phyloP scores from a whole-genome alignment of 352 stramenopile species.

The Phytophthora boehmeriae region DNA sequence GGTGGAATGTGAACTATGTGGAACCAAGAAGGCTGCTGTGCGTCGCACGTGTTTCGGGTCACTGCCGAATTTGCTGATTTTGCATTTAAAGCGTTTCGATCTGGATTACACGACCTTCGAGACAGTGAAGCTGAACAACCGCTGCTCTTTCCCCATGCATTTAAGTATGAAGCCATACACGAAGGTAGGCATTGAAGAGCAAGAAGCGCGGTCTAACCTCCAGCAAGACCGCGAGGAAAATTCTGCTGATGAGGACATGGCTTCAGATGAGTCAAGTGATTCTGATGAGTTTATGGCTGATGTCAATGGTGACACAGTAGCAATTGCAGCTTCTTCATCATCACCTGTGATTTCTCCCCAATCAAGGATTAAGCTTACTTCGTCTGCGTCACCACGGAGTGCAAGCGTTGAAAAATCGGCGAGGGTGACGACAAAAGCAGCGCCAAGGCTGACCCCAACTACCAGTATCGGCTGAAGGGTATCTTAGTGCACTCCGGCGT shows the following conservation, averaged over 20 bases:
- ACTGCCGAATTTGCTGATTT: conserved; percentile 96
- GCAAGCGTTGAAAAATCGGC: conserved; percentile 16
- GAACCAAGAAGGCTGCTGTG: conserved; percentile 97
- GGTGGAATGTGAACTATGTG: conserved; percentile 97
- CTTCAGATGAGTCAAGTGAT: conserved; percentile 50
- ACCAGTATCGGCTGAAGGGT: conserved; percentile 97
- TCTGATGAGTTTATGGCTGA: conserved; percentile 73
- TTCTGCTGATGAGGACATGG: conserved; percentile 58
- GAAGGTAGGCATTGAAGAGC: conserved; percentile 95
- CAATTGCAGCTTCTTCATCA: conserved; percentile 18
- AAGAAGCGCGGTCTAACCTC: conserved; percentile 60
- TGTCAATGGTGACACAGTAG: conserved; percentile 37
- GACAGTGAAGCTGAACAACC: conserved; percentile 99
- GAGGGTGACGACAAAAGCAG: conserved; percentile 25
- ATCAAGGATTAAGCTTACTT: conserved; percentile 32
- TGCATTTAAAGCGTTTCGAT: conserved; percentile 99
- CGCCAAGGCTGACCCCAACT: conserved; percentile 86
- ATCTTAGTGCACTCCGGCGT: conserved; percentile 98
- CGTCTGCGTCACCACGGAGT: conserved; percentile 20
- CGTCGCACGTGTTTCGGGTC: conserved; percentile 94
- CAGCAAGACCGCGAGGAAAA: conserved; percentile 47
- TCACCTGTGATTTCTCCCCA: conserved; percentile 20
- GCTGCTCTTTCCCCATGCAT: conserved; percentile 97
- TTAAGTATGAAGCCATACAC: conserved; percentile 99
- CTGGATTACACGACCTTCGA: conserved; percentile 99